A percentile compares a stretch with the other conserved stretches of the same genome.
Evolutionary conservation across 2,329 filamentous ascomycete species (phyloP).

Genomic region (Apiospora malaysiana): DNA sequence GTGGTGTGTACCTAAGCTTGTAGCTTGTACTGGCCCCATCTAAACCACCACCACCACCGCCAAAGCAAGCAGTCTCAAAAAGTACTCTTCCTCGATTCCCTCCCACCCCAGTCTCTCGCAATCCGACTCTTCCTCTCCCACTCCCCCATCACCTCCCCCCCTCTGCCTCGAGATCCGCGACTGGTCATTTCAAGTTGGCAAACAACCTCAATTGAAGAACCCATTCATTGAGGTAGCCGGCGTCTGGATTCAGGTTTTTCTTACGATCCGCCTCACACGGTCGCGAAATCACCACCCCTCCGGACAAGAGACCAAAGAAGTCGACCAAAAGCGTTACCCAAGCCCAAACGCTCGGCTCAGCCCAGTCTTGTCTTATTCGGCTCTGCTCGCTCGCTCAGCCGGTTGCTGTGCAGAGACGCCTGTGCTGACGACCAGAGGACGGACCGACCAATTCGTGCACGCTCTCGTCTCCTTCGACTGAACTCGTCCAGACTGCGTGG

Average conservation of each 20-base stretch:
- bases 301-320: conserved; percentile 2
- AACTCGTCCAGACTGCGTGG: not conserved
- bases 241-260: conserved; percentile 21
- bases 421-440: conserved; percentile 19
- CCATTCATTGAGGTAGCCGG: conserved; percentile 19
- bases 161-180: conserved; percentile 22
- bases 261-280: conserved; percentile 1
- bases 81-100: conserved; percentile 21
- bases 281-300: not conserved
- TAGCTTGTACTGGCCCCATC: not conserved
- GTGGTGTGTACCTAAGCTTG: not conserved
- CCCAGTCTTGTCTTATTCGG: conserved; percentile 10
- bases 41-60: conserved; percentile 8
- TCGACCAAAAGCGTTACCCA: conserved; percentile 7
- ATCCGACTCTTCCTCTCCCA: conserved; percentile 20
- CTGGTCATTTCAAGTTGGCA: conserved; percentile 18
- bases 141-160: conserved; percentile 20
- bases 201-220: conserved; percentile 19
- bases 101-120: conserved; percentile 19
- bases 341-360: conserved; percentile 13
- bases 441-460: conserved; percentile 9
- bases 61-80: conserved; percentile 9
- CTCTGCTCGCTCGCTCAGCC: conserved; percentile 12
- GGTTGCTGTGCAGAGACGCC: conserved; percentile 22
- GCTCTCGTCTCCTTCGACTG: not conserved